phyloP scores from a whole-genome alignment of 805 yeast species.

The Komagataella ulmi region DNA sequence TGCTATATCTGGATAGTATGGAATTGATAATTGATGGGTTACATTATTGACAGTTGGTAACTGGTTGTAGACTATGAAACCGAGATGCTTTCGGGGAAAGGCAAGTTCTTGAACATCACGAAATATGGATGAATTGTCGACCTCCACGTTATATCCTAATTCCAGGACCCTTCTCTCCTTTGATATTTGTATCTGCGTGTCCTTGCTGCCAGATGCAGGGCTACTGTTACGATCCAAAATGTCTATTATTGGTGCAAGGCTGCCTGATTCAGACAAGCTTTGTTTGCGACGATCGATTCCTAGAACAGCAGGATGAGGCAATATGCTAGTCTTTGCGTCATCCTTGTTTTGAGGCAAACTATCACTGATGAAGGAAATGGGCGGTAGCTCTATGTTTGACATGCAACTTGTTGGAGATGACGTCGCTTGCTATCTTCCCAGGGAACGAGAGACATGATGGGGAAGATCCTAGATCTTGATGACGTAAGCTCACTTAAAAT shows the following conservation, averaged over 20 bases:
- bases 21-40: slow-evolving; percentile 8
- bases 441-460: neutral
- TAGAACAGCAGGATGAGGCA: neutral
- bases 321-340: neutral
- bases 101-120: neutral
- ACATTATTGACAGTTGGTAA: slow-evolving; percentile 33
- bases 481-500: neutral
- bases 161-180: slow-evolving; percentile 1
- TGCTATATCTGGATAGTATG: slow-evolving; percentile 9
- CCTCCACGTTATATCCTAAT: slow-evolving; percentile 25
- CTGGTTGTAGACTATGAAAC: slow-evolving; percentile 44
- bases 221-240: neutral
- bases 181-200: neutral
- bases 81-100: slow-evolving; percentile 29
- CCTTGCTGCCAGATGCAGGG: neutral
- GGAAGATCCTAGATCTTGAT: neutral
- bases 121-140: slow-evolving; percentile 24
- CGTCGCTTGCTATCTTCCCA: neutral
- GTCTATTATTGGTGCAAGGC: neutral
- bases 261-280: neutral
- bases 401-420: neutral
- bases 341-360: neutral
- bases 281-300: neutral
- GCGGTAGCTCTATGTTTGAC: neutral
- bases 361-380: neutral